These are phyloP conservation scores for Skeletonema potamos DNA, from an alignment of 108 stramenopile genomes.

Conservation along the genomic window DNA sequence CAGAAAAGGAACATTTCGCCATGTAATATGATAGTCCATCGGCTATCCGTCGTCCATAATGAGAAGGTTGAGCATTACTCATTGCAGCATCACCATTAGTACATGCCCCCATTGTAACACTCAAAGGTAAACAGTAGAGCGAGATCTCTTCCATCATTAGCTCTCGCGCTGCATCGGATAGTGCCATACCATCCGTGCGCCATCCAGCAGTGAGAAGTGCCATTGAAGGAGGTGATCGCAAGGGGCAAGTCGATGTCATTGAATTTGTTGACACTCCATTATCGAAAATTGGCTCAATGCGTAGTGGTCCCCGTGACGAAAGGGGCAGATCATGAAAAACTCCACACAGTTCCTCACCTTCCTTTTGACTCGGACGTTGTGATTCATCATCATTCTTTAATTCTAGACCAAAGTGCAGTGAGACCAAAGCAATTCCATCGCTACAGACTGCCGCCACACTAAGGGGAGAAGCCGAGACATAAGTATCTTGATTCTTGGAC, in stretches of 20 bases:
- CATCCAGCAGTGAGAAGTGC: conserved; percentile 70
- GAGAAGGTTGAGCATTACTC: background rate
- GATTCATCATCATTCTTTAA: conserved; percentile 2
- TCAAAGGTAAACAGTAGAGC: conserved; percentile 44
- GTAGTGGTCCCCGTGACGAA: conserved; percentile 59
- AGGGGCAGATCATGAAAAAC: conserved; percentile 52
- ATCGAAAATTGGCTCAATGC: conserved; percentile 57
- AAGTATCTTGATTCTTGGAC: conserved; percentile 43
- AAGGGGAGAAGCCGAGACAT: conserved; percentile 60
- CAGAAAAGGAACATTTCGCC: conserved; percentile 59
- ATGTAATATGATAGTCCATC: conserved; percentile 60
- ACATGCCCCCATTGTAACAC: background rate
- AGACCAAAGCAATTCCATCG: conserved; percentile 64
- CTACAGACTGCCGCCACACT: conserved; percentile 63
- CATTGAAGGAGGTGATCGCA: conserved; percentile 40
- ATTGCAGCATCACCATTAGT: background rate
- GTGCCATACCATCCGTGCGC: conserved; percentile 64
- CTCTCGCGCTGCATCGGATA: conserved; percentile 48
- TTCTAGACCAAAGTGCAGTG: conserved; percentile 45
- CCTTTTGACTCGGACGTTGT: background rate
- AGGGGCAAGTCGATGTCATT: background rate
- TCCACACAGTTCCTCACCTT: background rate
- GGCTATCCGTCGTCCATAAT: conserved; percentile 60
- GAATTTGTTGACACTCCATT: background rate
- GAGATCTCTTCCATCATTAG: conserved; percentile 52